Percentiles rank a stretch among this genome's conserved stretches.
phyloP scores from a whole-genome alignment of 345 rosid species.

The Heritiera littoralis region DNA sequence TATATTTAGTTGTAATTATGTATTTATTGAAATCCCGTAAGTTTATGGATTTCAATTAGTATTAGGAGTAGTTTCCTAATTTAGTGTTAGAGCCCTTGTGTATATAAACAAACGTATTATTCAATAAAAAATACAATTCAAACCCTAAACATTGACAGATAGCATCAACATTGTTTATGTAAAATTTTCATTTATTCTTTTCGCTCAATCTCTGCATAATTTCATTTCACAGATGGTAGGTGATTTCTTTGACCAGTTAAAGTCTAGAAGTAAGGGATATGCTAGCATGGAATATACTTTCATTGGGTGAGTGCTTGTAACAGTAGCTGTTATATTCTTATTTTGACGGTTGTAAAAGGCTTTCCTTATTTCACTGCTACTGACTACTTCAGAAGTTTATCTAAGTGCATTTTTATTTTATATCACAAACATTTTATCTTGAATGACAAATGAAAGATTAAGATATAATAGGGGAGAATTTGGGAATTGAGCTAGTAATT shows the following conservation, averaged over 20 bases:
- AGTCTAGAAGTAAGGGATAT: constrained; percentile 96
- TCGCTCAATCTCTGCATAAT: constrained; percentile 24
- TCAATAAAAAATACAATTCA: too few relatives aligned
- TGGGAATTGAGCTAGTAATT: neutral
- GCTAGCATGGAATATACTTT: constrained; percentile 98
- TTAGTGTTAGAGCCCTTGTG: too few relatives aligned
- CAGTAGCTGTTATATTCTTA: neutral
- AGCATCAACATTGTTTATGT: neutral
- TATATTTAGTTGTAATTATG: too few relatives aligned
- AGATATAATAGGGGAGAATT: neutral
- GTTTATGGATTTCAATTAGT: too few relatives aligned
- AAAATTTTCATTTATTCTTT: constrained; percentile 8
- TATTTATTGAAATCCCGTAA: too few relatives aligned
- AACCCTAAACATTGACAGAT: too few relatives aligned
- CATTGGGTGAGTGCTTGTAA: constrained; percentile 57
- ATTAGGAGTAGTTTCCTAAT: too few relatives aligned
- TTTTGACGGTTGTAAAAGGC: neutral
- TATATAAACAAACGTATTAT: too few relatives aligned
- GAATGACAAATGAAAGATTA: neutral
- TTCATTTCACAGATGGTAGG: constrained; percentile 83
- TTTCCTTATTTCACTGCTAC: neutral
- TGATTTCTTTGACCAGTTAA: constrained; percentile 95
- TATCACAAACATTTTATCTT: neutral
- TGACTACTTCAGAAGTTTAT: neutral
- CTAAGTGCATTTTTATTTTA: neutral